phyloP scores from a whole-genome alignment of 176 grass and related monocot species.

The Musa acuminata region DNA sequence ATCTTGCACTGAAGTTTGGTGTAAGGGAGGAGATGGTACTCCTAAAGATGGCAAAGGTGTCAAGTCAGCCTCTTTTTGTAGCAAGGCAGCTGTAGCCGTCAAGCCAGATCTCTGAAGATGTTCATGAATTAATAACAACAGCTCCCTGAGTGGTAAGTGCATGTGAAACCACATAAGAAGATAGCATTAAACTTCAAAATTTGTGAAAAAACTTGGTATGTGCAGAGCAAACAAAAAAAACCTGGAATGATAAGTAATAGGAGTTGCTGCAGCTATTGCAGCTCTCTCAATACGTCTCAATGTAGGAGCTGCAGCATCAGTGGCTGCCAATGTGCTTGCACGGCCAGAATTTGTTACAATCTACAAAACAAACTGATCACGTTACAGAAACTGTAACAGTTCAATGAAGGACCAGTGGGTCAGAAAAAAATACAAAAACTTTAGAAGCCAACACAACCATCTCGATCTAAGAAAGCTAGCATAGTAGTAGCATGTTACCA shows the following conservation, averaged over 20 bases:
- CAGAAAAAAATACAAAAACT: background rate
- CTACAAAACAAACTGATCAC: constrained; percentile 7
- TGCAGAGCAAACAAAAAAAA: constrained; percentile 10
- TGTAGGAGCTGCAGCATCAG: constrained; percentile 86
- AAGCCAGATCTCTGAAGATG: constrained; percentile 91
- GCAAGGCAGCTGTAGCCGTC: constrained; percentile 55
- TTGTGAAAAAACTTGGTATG: background rate
- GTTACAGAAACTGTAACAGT: background rate
- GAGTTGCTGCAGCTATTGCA: constrained; percentile 92
- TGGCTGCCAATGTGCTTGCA: constrained; percentile 90
- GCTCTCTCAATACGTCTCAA: constrained; percentile 92
- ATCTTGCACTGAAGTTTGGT: constrained; percentile 59
- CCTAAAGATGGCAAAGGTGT: constrained; percentile 46
- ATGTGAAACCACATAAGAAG: background rate
- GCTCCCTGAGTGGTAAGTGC: constrained; percentile 41
- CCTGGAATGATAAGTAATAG: constrained; percentile 93
- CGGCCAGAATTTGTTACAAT: constrained; percentile 93
- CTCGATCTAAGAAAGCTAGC: no score
- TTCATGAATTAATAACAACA: constrained; percentile 90
- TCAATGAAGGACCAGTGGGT: background rate
- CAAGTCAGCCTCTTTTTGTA: constrained; percentile 92
- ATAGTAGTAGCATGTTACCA: no score
- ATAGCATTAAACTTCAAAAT: background rate
- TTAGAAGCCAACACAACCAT: no score
- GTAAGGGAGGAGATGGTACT: constrained; percentile 34